Evolutionary conservation across 1,284 basidiomycete species (phyloP), one percentile per base, ranked within the genome.

Genomic region (Calocybe gambosa): DNA sequence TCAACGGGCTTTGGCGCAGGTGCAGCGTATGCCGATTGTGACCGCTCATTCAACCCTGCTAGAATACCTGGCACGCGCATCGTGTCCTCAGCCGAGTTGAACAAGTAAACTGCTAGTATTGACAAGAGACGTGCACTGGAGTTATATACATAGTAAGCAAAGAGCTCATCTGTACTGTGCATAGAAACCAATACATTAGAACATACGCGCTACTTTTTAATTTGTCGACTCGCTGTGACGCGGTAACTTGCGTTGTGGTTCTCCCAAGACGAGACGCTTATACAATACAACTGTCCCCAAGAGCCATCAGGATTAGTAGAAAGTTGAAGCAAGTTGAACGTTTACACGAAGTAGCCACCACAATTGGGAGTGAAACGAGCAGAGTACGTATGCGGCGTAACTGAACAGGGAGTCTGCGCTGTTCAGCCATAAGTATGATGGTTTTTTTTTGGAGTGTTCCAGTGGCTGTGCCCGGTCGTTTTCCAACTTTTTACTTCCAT

Each of bases 11-110:
- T 90, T 63, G 93, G 89, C 39, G 74, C 83, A 39, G 91, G 91
- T 51, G 82, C 85, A 47, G 90, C 91, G 39, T 95, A 94, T 67
- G 91, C 91, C 23, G 90, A 97, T 78, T 97, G 93, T 71, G 93
- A 97, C 74, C 85, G 91, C 55, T 89, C 89, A 18, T 95, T 97
- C 79, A 95, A 95, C 73, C 90, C 93, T 15, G 87, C 93, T 51
- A 82, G 92, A 59, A 82, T 95, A 62, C 88, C 93, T 31, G 93
- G 93, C 55, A 91, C 89, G 50, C 84, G 90, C 56, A 78, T 96
- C 57, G 68, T 88, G 66, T 59, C 70, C 50, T 58, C 58, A 42
- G 48, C 67, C 37, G 63, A 65, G 49, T 51, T 52, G 37, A 19
- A 13, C 8, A 18, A 37, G 19, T 37, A 21, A 37, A 4, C 20